Percentiles rank a stretch among this genome's conserved stretches.
Conservation (phyloP, 1,139 yeast genomes). For the Debaryomyces singareniensis region DNA sequence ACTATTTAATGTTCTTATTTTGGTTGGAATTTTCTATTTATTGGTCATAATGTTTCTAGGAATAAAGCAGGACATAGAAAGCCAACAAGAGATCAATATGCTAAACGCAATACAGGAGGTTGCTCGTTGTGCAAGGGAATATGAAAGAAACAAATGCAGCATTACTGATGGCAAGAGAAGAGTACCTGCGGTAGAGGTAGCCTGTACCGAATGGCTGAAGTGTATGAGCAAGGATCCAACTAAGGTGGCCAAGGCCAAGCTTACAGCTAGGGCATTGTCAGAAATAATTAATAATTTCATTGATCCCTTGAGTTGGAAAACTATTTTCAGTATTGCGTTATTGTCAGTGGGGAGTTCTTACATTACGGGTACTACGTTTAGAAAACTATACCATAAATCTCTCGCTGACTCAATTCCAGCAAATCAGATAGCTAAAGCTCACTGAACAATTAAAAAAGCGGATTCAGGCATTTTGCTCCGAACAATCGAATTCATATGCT, state of each 20-base stretch:
- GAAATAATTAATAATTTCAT: constrained; percentile 75
- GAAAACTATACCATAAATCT: no score
- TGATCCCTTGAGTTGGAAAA: constrained; percentile 70
- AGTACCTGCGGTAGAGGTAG: constrained; percentile 69
- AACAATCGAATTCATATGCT: no score
- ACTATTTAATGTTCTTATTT: constrained; percentile 53
- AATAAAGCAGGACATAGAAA: constrained; percentile 64
- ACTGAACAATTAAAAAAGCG: no score
- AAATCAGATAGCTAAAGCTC: no score
- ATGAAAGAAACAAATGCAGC: constrained; percentile 62
- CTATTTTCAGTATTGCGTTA: constrained; percentile 40
- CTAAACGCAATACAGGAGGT: constrained; percentile 61
- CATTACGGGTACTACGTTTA: constrained; percentile 16
- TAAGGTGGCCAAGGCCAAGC: constrained; percentile 65
- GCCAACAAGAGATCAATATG: constrained; percentile 59
- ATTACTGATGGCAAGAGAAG: constrained; percentile 27
- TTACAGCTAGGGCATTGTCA: constrained; percentile 78
- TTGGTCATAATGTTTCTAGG: constrained; percentile 52
- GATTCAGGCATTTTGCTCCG: no score
- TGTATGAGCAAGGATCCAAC: constrained; percentile 88
- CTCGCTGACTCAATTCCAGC: no score
- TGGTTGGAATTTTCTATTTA: constrained; percentile 49
- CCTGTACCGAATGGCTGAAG: constrained; percentile 69
- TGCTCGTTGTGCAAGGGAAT: constrained; percentile 64
- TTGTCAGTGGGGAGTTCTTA: constrained; percentile 16